A percentile compares a stretch with the other conserved stretches of the same genome.
Evolutionary conservation across 441 rosid genomes (phyloP).

Genomic region (Populus hybrid): DNA sequence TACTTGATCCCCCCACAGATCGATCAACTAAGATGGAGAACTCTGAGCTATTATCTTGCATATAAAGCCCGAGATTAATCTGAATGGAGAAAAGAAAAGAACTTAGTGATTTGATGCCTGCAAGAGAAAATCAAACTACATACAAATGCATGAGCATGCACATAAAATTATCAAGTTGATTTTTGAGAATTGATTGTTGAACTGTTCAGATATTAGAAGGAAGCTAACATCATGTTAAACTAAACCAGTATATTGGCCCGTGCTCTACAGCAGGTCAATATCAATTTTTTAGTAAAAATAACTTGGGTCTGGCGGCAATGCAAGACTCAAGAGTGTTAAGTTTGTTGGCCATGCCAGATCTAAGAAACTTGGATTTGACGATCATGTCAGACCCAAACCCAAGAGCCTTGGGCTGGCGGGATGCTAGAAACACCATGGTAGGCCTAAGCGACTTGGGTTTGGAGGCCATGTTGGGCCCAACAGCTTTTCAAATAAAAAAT

Average conservation of each 20-base stretch:
- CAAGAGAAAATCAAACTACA: neutral
- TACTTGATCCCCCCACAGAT: conserved; percentile 82
- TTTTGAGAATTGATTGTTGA: neutral
- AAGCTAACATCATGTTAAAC: neutral
- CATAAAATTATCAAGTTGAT: neutral
- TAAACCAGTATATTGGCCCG: no score
- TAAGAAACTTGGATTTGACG: no score
- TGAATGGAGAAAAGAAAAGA: conserved; percentile 30
- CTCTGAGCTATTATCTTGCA: conserved; percentile 65
- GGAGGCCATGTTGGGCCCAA: rapidly evolving
- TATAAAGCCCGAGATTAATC: conserved; percentile 86
- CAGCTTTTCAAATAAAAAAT: no score
- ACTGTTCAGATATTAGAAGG: neutral
- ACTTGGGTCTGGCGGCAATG: no score
- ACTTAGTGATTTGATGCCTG: neutral
- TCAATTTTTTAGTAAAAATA: no score
- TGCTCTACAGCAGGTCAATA: no score
- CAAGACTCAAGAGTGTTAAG: no score
- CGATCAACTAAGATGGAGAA: conserved; percentile 86
- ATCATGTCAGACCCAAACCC: no score
- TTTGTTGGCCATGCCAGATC: no score
- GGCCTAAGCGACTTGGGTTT: no score
- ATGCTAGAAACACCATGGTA: no score
- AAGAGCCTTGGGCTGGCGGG: no score
- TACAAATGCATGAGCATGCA: neutral